Percentiles rank a stretch among this genome's conserved stretches.
Conservation (phyloP, 257 asterid species). For the Catharanthus roseus region DNA sequence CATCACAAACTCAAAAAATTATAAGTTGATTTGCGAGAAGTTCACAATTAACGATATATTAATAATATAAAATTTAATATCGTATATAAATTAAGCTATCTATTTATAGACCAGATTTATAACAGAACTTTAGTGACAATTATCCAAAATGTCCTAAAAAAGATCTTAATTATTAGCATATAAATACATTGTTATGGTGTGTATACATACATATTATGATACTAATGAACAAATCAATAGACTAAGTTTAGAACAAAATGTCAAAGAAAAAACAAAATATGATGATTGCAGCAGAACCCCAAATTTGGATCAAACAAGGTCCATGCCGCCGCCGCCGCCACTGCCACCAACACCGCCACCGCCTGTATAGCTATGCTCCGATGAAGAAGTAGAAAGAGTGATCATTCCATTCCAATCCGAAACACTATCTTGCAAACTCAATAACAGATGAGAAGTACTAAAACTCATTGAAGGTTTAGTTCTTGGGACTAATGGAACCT, state of each 20-base stretch:
- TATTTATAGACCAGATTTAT: no score
- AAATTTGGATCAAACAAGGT: conserved; percentile 20
- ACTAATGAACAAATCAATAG: conserved; percentile 28
- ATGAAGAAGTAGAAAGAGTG: conserved; percentile 54
- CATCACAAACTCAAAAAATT: no score
- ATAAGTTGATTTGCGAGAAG: no score
- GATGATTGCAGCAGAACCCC: no score
- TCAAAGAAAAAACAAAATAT: conserved; percentile 1
- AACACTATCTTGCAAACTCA: conserved; percentile 69
- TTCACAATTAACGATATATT: no score
- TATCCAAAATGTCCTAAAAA: no score
- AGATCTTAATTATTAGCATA: not conserved
- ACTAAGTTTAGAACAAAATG: not conserved
- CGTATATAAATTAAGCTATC: no score
- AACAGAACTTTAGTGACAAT: no score
- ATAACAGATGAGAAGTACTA: conserved; percentile 55
- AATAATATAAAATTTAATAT: no score
- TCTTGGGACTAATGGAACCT: conserved; percentile 63
- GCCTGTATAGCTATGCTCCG: conserved; percentile 48
- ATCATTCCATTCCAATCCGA: conserved; percentile 71
- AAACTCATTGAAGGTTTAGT: conserved; percentile 59
- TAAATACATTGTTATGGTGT: conserved; percentile 13
- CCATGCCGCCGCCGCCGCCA: conserved; percentile 32
- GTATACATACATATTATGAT: conserved; percentile 14
- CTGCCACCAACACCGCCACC: no score